Percentiles rank a stretch among this genome's conserved stretches.
phyloP scores from a whole-genome alignment of 306 rosid species.

The Albizia julibrissin region DNA sequence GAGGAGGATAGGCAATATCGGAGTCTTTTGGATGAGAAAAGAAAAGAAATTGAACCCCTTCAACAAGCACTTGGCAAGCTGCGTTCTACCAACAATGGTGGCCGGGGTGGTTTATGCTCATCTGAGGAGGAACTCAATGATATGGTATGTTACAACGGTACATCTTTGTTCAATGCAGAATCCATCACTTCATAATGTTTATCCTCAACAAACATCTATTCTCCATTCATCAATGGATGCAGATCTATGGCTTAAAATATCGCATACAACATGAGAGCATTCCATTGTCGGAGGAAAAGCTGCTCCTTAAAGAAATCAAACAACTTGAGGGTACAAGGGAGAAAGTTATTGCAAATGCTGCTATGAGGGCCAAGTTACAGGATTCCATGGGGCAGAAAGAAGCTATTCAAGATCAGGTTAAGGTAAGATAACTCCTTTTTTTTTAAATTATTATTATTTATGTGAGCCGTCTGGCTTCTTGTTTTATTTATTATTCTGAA shows the following conservation, averaged over 20 bases:
- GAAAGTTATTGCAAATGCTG: slow-evolving; percentile 74
- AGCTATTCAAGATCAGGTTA: slow-evolving; percentile 80
- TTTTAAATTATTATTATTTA: background rate
- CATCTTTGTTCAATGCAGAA: slow-evolving; percentile 20
- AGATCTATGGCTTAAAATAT: slow-evolving; percentile 73
- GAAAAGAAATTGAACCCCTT: slow-evolving; percentile 83
- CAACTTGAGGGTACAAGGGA: slow-evolving; percentile 95
- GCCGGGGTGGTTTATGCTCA: slow-evolving; percentile 71
- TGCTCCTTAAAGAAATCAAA: slow-evolving; percentile 83
- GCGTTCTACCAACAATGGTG: slow-evolving; percentile 58
- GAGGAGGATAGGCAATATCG: slow-evolving; percentile 62
- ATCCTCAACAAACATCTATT: background rate
- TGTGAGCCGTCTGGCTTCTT: slow-evolving; percentile 22
- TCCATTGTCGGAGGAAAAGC: slow-evolving; percentile 86
- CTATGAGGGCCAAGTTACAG: slow-evolving; percentile 17
- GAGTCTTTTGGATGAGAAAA: slow-evolving; percentile 64
- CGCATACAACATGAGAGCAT: slow-evolving; percentile 96
- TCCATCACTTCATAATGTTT: slow-evolving; percentile 18
- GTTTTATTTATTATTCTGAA: background rate
- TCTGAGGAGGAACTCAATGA: slow-evolving; percentile 84
- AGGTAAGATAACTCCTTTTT: slow-evolving; percentile 51
- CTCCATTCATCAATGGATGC: slow-evolving; percentile 37
- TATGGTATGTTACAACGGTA: slow-evolving; percentile 44
- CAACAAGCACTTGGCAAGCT: slow-evolving; percentile 81
- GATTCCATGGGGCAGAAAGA: slow-evolving; percentile 72